Evolutionary conservation across 306 rosid genomes (phyloP).

Genomic region (Albizia julibrissin): DNA sequence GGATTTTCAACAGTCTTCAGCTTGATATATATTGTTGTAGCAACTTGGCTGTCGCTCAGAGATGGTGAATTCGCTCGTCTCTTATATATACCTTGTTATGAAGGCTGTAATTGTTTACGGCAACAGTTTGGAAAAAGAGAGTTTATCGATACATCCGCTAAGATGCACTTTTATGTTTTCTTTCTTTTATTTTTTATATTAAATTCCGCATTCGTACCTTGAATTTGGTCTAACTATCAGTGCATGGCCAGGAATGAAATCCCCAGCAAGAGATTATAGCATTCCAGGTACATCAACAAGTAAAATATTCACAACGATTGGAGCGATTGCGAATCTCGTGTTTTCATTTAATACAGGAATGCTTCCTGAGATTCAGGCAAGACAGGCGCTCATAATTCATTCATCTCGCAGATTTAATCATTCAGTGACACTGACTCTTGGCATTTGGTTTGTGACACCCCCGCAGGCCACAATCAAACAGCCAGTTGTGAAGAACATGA

Average conservation of each 20-base stretch:
- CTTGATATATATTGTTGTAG: slow-evolving; percentile 53
- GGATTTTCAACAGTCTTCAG: slow-evolving; percentile 83
- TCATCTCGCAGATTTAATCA: neutral
- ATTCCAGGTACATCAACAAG: slow-evolving; percentile 52
- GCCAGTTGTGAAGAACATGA: slow-evolving; percentile 88
- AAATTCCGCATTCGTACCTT: neutral
- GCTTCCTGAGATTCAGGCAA: slow-evolving; percentile 98
- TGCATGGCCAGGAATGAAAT: slow-evolving; percentile 50
- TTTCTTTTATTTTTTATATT: neutral
- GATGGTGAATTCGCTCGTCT: slow-evolving; percentile 62
- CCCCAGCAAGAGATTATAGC: slow-evolving; percentile 72
- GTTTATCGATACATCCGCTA: neutral
- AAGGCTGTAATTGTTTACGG: neutral
- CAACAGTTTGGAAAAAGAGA: neutral
- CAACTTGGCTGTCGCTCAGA: slow-evolving; percentile 58
- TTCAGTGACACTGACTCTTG: neutral
- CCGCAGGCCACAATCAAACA: slow-evolving; percentile 87
- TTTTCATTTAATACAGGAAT: slow-evolving; percentile 91
- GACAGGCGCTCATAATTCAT: slow-evolving; percentile 15
- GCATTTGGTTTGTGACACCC: slow-evolving; percentile 15
- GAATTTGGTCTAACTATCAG: slow-evolving; percentile 21
- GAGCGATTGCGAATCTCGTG: slow-evolving; percentile 88
- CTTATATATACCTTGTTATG: neutral
- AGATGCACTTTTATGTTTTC: neutral
- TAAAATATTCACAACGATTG: slow-evolving; percentile 71